Percentiles rank a stretch among this genome's conserved stretches.
Evolutionary conservation across 169 alveolate genomes (phyloP).

Genomic region (Plasmodium gonderi): DNA sequence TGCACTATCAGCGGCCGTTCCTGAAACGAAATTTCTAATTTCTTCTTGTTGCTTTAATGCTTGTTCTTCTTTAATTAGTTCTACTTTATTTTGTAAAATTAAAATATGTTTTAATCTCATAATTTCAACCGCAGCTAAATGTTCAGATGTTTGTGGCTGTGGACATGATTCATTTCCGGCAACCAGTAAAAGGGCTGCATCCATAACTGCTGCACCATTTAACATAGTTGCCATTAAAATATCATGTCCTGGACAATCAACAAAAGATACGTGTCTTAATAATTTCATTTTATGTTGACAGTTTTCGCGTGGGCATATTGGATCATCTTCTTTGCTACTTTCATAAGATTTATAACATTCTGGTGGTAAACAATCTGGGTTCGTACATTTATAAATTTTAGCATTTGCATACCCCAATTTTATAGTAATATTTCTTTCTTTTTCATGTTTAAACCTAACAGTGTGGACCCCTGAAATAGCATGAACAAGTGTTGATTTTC

Average conservation of each 20-base stretch:
- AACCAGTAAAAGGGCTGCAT: conserved; percentile 97
- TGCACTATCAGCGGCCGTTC: conserved; percentile 97
- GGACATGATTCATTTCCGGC: conserved; percentile 98
- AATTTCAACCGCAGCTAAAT: conserved; percentile 99
- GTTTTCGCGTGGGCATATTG: conserved; percentile 92
- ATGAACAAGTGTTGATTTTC: conserved; percentile 99
- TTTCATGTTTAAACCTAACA: conserved; percentile 95
- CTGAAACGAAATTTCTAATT: conserved; percentile 91
- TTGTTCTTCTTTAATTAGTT: conserved; percentile 96
- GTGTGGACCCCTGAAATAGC: conserved; percentile 98
- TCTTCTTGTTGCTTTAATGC: conserved; percentile 96
- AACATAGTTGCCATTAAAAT: conserved; percentile 99
- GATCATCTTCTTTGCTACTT: conserved; percentile 92
- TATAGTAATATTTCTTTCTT: conserved; percentile 97
- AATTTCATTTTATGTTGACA: conserved; percentile 90
- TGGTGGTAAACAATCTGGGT: conserved; percentile 97
- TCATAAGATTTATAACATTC: conserved; percentile 95
- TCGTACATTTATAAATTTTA: conserved; percentile 96
- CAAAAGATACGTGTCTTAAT: conserved; percentile 97
- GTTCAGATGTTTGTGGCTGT: conserved; percentile 99
- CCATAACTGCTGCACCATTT: conserved; percentile 99
- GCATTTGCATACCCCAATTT: conserved; percentile 99
- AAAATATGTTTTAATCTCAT: conserved; percentile 97
- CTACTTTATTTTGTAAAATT: conserved; percentile 98
- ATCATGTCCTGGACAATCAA: conserved; percentile 99